Base-by-base conservation (phyloP, 2,329 filamentous ascomycete genomes). In the Leptoxyphium fumago region DNA sequence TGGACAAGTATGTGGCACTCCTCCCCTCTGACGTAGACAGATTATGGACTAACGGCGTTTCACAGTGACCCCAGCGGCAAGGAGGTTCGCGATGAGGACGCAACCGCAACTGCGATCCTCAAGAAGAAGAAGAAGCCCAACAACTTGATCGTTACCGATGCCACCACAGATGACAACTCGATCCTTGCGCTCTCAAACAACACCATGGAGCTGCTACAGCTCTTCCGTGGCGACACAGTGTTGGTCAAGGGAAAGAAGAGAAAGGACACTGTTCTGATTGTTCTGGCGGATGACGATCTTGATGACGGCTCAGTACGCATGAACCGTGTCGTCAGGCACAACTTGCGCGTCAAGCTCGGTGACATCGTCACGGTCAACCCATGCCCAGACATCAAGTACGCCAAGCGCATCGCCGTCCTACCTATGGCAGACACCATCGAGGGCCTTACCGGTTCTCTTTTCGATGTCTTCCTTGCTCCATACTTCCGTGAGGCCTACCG, bases 121-220 rank as follows among this genome's bases (percentile, higher is more conserved):
- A 96, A 95, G 75, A 96, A 96, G 78, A 98, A 98, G 83, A 98
- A 98, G 88, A 98, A 98, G 85, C 88, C 88, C 58, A 98, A 98
- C 71, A 93, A 89, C 62, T 71, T 98, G 65, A 94, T 98, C 72
- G 91, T 98, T 54, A 96, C 91, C 61, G 93, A 98, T 77, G 88
- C 91, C 66, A 78, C 84, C 60, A 98, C 94, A 70, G 91, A 98
- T 82, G 91, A 98, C 72, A 98, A 98, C 80, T 96, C 91, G 52
- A 93, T 96, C 67, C 95, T 98, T 63, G 86, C 87, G 55, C 79
- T 98, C 48, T 95, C 91, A 47, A 94, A 95, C 74, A 88, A 91
- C 68, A 96, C 91, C 55, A 98, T 98, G 91, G 91, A 98, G 70
- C 80, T 82, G 48, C 82, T 98, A 53, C 87, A 95, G 73, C 82